Base-by-base conservation (phyloP, 2,329 filamentous ascomycete species). In the Ophiostoma ulmi region DNA sequence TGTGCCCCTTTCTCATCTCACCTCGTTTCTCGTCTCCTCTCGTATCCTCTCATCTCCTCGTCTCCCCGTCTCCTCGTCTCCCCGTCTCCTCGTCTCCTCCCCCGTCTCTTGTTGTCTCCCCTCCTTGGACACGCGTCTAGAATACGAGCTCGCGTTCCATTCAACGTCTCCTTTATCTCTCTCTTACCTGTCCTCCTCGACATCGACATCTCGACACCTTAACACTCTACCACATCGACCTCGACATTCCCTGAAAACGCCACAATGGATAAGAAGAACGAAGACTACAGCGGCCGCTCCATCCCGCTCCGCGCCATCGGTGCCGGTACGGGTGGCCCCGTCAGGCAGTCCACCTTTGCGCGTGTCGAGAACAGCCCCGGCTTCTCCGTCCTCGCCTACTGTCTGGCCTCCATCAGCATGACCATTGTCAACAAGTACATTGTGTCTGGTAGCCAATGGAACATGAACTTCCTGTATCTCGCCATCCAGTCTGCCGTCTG, bases 401-500 rank as follows among this genome's bases (percentile, higher is more conserved):
- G 95, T 81, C 84, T 91, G 77, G 92, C 94, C 69, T 97, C 94
- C n/a, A 99, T 99, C 78, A 87, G 94, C 80, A 99, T 99, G 95
- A 99, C 95, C 8, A 92, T 97, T n/a, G 95, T 96, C 80, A 99
- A 99, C 84, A 99, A 99, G 85, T 99, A 96, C 80, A 94, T 97
- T 73, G 88, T 99, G 66, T 97, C 93, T 8, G 95, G 95, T 72
- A 86, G 87, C 69, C 87, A 90, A 75, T 99, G 96, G 87, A 99
- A 99, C 82, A 83, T 99, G 77, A 97, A 97, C 82, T 97, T 98
- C 81, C 92, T 99, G 82, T 91, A 97, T 76, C 87, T 99, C 72
- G 90, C 88, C 73, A 86, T 98, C 73, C 95, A 97, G 94, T 93
- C 93, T 67, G 82, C 96, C 72, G 93, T 98, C 70, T 97, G 94